phyloP scores from a whole-genome alignment of 805 yeast genomes.

The Soucietia sequanensis region DNA sequence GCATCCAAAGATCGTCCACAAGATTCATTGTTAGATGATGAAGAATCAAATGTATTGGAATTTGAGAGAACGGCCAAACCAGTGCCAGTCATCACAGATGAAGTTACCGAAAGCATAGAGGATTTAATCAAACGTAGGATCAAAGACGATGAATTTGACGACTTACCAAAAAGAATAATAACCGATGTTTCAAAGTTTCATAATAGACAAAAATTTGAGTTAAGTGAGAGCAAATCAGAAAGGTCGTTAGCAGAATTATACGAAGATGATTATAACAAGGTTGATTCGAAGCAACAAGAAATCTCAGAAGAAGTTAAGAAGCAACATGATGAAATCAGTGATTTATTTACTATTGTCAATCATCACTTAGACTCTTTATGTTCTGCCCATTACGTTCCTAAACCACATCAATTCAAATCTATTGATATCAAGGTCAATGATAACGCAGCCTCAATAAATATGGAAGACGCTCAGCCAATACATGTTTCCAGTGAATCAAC shows the following conservation, averaged over 20 bases:
- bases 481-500: constrained; percentile 69
- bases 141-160: constrained; percentile 74
- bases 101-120: constrained; percentile 81
- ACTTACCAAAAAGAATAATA: constrained; percentile 70
- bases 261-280: constrained; percentile 73
- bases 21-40: constrained; percentile 78
- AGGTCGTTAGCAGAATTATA: constrained; percentile 90
- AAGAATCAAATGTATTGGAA: constrained; percentile 55
- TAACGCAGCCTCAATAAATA: constrained; percentile 69
- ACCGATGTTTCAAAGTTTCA: constrained; percentile 62
- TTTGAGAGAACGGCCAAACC: constrained; percentile 95
- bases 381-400: constrained; percentile 94
- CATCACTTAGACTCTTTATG: constrained; percentile 83
- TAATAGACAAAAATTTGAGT: constrained; percentile 51
- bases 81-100: constrained; percentile 91
- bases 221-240: constrained; percentile 78
- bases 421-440: constrained; percentile 71
- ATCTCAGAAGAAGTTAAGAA: constrained; percentile 62
- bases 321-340: constrained; percentile 77
- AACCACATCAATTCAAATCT: constrained; percentile 71
- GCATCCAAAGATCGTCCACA: constrained; percentile 75
- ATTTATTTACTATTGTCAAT: constrained; percentile 57
- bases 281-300: constrained; percentile 40
- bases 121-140: constrained; percentile 86
- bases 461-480: constrained; percentile 97